phyloP scores from a whole-genome alignment of 2,329 filamentous ascomycete species.

The Apiospora hydei region DNA sequence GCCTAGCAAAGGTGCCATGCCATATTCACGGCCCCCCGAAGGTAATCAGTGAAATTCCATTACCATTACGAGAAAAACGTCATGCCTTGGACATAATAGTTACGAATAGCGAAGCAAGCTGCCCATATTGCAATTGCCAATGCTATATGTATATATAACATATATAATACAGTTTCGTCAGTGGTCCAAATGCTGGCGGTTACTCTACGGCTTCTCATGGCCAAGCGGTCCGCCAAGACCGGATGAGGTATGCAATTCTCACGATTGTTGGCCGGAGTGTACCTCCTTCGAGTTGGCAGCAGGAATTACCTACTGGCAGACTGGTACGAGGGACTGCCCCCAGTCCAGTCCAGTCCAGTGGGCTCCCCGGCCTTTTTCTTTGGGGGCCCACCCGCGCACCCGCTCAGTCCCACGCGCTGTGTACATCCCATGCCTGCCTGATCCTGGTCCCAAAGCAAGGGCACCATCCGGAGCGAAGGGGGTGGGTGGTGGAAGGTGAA shows the following conservation, averaged over 20 bases:
- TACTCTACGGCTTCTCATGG: neutral
- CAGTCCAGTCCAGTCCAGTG: neutral
- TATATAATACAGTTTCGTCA: too few relatives aligned
- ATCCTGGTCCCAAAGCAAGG: slow-evolving; percentile 27
- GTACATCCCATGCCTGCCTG: slow-evolving; percentile 25
- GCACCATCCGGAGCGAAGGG: slow-evolving; percentile 27
- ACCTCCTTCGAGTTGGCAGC: neutral
- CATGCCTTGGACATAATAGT: neutral
- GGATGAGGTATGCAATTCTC: neutral
- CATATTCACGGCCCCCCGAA: neutral
- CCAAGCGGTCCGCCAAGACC: neutral
- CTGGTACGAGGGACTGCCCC: neutral
- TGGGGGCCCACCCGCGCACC: slow-evolving; percentile 21
- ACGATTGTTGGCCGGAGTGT: neutral
- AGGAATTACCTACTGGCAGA: neutral
- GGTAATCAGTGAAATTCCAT: neutral
- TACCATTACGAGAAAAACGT: neutral
- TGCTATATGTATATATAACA: too few relatives aligned
- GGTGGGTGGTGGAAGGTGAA: slow-evolving; percentile 22
- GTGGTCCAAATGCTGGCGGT: neutral
- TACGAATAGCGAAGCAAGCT: too few relatives aligned
- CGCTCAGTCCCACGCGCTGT: slow-evolving; percentile 22
- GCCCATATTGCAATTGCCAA: too few relatives aligned
- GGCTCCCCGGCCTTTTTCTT: slow-evolving; percentile 22
- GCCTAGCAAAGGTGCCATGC: neutral